Base-by-base conservation (phyloP, 345 rosid genomes). In the Melaleuca quinquenervia region DNA sequence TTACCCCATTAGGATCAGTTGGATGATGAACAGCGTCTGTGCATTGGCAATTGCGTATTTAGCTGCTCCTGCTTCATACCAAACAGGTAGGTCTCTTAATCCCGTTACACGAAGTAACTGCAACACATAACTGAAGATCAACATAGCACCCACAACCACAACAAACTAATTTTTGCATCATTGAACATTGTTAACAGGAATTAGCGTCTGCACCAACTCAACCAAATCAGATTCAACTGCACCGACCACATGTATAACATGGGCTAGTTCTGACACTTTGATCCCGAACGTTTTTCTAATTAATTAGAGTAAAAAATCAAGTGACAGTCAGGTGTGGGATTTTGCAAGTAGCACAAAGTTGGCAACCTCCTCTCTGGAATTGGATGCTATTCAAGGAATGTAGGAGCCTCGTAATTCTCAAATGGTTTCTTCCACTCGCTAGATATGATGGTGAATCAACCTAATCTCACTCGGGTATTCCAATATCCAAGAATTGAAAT, bases 61-160 rank as follows among this genome's bases (percentile, higher is more conserved):
- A 52, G 91, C 93, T 1, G 98, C 98, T 27, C 98, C 99, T 24
- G 99, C 98, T 93, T 96, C 96, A 80, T 92, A 96, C 98, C 99
- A 96, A 78, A 96, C 98, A 5, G 99, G 99, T 87, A 97, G 88
- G 74, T 94, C 82, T 50, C 88, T 88, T 85, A 93, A 87, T 85
- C 96, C 96, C 2, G 99, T 93, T 54, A 91, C 93, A 3, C 98
- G 96, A 24, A 96, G 96, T 41, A 97, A 85, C 97, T 97, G 92
- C 89, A 88, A 80, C n/a, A 60, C 32, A 60, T 49, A 27, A 80
- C 24, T 32, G 58, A 52, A 32, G 55, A 13, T 70, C 48, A 70
- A 18, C 18, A 36, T 36, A 84, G 36, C 24, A 55, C 29, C 44
- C 48, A 18, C 80, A 70, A 18, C 80, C 80, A 18, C 48, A 70